Evolutionary conservation across 306 rosid genomes (phyloP), one percentile per base, ranked within the genome.

Genomic region (Trifolium dubium): DNA sequence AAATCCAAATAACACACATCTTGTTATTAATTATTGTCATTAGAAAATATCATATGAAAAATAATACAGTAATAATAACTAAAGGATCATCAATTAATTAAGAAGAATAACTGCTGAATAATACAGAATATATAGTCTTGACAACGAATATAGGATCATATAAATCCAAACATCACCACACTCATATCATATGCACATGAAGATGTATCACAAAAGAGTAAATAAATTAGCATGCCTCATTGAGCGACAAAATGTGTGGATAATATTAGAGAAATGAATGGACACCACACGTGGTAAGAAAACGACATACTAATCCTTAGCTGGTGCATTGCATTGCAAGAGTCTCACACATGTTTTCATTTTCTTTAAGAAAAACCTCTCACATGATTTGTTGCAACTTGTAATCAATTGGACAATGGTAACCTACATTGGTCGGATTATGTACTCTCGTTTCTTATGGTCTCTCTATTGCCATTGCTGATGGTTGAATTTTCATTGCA

Each of bases 261-360:
- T 61, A n/a, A 51, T 46, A 74, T 18, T 0, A 51, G 35, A 60
- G 35, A 60, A 72, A 60, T 10, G 67, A 23, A 1, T 23, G 15
- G 67, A 80, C 83, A 80, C 34, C 53, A 46, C 80, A 80, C 80
- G 67, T 74, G 76, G n/a, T 0, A 32, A 35, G 51, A 73, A 15
- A 73, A 47, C 64, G 75, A 67, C 47, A 7, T 37, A 23, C 23
- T 23, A 23, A 66, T 18, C 15, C n/a, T 13, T 32, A 60, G 77
- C 58, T 72, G 67, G 23, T 49, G 34, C 55, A 61, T 35, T 63
- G 19, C 47, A 34, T 62, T 62, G 55, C 12, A 78, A 10, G 19
- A 44, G 32, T 19, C 64, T 32, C 6, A 10, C 15, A 50, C 34
- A 35, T 69, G 63, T 64, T 23, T 19, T 23, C 4, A 35, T 15